Evolutionary conservation across 2,329 filamentous ascomycete species (phyloP), one percentile per base, ranked within the genome.

Genomic region (Chrysoporthe cubensis): DNA sequence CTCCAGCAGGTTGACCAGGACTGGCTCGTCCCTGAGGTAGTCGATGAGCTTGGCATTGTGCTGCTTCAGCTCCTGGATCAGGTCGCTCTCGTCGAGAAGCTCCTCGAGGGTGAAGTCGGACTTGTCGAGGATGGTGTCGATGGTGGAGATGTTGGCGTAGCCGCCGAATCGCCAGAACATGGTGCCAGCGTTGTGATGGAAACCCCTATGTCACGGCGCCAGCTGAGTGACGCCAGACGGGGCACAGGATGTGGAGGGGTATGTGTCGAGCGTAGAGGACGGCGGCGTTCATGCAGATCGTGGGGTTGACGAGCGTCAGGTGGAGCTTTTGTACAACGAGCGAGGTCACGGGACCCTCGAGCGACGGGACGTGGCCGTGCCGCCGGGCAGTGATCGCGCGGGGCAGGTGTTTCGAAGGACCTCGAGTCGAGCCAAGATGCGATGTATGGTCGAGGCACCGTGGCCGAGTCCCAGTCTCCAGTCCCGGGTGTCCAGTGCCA

Each of bases 161-260:
- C 94, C 94, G 87, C 96, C 95, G 87, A 98, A 99, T 83, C 95
- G 91, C 96, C 96, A 99, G 83, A 99, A 99, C 96, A 99, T 99
- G 84, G 81, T 95, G 90, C 77, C 78, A 62, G 68, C 75, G 75
- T 48, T 65, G 58, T 68, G 61, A 32, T 32, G 32, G 58, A 48
- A 46, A 62, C 21, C 60, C 70, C 68, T 75, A 75, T 65, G 72
- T 75, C 70, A 76, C 72, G 66, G 76, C 75, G 69, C 73, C 73
- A 70, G 68, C 60, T 48, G 50, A 59, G 50, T 64, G 62, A 65
- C 66, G 66, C 67, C 66, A 64, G 66, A 70, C 66, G 56, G 66
- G 56, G 64, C 32, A 42, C 16, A 44, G 44, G 44, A 42, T 54
- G 48, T 65, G 48, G 62, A 60, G 48, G 54, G 62, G 57, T 46